A percentile compares a stretch with the other conserved stretches of the same genome.
These are phyloP conservation scores for Populus hybrid DNA, from an alignment of 441 rosid genomes.

Conservation along the genomic window DNA sequence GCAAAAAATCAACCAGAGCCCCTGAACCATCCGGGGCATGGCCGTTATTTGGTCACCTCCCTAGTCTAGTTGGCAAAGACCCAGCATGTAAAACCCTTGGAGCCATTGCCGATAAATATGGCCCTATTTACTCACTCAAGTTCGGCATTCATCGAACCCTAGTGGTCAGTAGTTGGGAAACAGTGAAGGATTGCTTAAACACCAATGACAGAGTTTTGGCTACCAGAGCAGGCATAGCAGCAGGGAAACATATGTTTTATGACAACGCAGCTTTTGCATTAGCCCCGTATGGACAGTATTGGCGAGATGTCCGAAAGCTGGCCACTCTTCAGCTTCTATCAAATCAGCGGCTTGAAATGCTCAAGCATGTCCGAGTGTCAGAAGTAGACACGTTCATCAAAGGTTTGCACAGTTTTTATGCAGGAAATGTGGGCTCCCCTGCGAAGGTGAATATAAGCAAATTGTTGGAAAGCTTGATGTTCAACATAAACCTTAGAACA, in stretches of 20 bases:
- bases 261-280: slow-evolving; percentile 45
- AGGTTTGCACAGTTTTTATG: slow-evolving; percentile 25
- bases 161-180: slow-evolving; percentile 41
- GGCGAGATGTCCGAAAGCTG: slow-evolving; percentile 61
- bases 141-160: slow-evolving; percentile 32
- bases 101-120: slow-evolving; percentile 45
- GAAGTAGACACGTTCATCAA: slow-evolving; percentile 40
- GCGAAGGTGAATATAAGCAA: slow-evolving; percentile 28
- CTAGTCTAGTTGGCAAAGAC: slow-evolving; percentile 32
- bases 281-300: slow-evolving; percentile 62
- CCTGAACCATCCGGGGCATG: slow-evolving; percentile 53
- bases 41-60: slow-evolving; percentile 67
- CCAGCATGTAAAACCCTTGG: slow-evolving; percentile 46
- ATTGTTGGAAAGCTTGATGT: slow-evolving; percentile 37
- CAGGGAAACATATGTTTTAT: slow-evolving; percentile 49
- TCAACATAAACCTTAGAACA: slow-evolving; percentile 41
- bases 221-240: slow-evolving; percentile 43
- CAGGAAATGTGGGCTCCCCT: background rate
- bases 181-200: slow-evolving; percentile 44
- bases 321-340: slow-evolving; percentile 54
- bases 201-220: slow-evolving; percentile 46
- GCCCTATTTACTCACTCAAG: slow-evolving; percentile 52
- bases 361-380: slow-evolving; percentile 37
- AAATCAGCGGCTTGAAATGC: slow-evolving; percentile 39
- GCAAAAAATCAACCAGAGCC: background rate